Conservation (phyloP, 768 basidiomycete genomes). For the Dioszegia aurantiaca region DNA sequence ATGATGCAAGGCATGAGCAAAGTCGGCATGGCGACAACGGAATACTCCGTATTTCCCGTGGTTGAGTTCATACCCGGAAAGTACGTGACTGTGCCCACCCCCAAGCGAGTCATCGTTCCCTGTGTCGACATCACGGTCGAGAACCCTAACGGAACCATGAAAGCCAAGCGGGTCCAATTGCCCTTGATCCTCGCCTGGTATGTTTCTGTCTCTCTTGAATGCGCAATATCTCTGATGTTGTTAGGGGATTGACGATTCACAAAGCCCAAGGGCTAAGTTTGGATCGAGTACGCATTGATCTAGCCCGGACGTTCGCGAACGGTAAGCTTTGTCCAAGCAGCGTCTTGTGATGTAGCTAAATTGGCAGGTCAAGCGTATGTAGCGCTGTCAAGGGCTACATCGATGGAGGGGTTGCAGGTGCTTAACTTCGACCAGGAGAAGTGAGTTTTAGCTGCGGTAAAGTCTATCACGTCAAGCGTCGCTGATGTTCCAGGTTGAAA, state of each 20-base stretch:
- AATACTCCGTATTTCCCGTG: constrained; percentile 20
- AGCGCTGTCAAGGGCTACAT: constrained; percentile 46
- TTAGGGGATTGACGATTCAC: constrained; percentile 21
- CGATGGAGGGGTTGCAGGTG: constrained; percentile 43
- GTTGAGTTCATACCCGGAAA: constrained; percentile 29
- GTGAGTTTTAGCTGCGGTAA: constrained; percentile 1
- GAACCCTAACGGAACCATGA: constrained; percentile 26
- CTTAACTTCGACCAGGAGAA: constrained; percentile 26
- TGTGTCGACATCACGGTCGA: constrained; percentile 25
- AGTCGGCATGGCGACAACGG: neutral
- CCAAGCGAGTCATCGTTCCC: constrained; percentile 19
- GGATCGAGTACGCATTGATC: constrained; percentile 85
- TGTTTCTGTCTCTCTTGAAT: neutral
- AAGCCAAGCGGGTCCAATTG: constrained; percentile 57
- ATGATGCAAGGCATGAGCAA: neutral
- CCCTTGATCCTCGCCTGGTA: constrained; percentile 81
- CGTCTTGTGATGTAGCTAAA: neutral
- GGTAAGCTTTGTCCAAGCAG: constrained; percentile 19
- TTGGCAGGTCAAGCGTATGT: constrained; percentile 39
- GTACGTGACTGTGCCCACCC: constrained; percentile 10
- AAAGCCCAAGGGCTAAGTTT: constrained; percentile 56
- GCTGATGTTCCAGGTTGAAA: constrained; percentile 3
- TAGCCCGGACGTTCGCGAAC: constrained; percentile 74
- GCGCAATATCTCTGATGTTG: neutral
- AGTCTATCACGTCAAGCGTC: neutral